phyloP scores from a whole-genome alignment of 805 yeast species.

The Metschnikowia arizonensis region DNA sequence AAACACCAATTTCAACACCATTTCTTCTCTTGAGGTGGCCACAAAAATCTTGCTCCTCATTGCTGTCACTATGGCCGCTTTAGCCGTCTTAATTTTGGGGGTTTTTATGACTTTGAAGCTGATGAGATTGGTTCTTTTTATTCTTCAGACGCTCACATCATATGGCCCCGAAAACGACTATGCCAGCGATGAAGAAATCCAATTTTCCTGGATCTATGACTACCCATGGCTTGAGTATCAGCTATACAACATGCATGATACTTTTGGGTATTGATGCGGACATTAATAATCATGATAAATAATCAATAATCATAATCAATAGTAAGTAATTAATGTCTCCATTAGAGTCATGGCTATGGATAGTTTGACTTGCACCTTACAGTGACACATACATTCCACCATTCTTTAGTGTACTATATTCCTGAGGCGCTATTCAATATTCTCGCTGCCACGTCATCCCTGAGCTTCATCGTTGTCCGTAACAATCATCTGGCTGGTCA shows the following conservation, averaged over 20 bases:
- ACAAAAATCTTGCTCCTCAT: neutral
- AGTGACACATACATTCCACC: no score
- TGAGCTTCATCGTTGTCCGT: no score
- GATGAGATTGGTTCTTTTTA: neutral
- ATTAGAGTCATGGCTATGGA: no score
- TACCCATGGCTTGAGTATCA: constrained; percentile 18
- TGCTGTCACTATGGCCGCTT: neutral
- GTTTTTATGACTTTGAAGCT: neutral
- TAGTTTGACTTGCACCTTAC: no score
- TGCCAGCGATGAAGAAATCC: neutral
- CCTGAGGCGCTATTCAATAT: neutral
- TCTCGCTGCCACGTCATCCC: no score
- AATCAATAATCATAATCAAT: neutral
- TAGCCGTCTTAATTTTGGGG: neutral
- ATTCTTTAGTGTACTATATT: neutral
- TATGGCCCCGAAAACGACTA: neutral
- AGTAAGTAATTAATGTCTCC: no score
- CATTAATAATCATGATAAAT: neutral
- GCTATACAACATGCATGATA: constrained; percentile 11
- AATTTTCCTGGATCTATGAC: constrained; percentile 13
- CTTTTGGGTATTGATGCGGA: constrained; percentile 8
- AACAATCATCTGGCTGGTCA: constrained; percentile 6
- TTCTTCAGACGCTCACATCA: neutral
- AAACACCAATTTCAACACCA: neutral
- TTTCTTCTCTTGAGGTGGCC: neutral